These are phyloP conservation scores for Westerdykella sp. DNA, from an alignment of 2,329 filamentous ascomycete genomes.

Conservation along the genomic window DNA sequence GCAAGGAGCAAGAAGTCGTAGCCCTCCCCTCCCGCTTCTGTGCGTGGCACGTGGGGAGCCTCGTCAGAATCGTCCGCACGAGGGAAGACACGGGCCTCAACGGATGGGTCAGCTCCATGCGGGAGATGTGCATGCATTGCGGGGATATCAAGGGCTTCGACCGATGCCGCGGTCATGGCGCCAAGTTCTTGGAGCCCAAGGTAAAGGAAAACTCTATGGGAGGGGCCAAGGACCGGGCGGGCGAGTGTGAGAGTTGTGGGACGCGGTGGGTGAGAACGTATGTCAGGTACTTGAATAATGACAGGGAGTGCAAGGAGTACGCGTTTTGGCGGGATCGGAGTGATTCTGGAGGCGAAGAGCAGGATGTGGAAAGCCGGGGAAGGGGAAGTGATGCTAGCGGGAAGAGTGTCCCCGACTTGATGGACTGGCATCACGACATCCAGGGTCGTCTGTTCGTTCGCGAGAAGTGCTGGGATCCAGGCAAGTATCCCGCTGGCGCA, in stretches of 20 bases:
- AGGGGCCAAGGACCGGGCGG: constrained; percentile 1
- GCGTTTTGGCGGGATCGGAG: constrained; percentile 18
- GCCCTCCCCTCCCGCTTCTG: constrained; percentile 28
- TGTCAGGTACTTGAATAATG: constrained; percentile 27
- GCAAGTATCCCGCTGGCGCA: constrained; percentile 8
- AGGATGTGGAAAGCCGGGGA: neutral
- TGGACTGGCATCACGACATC: no score
- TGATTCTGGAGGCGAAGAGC: no score
- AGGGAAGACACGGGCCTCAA: constrained; percentile 15
- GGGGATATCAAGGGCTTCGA: constrained; percentile 23
- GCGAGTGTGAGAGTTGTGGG: constrained; percentile 28
- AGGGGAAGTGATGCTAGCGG: no score
- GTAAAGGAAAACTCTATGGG: no score
- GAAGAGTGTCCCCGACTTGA: no score
- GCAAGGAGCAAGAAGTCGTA: constrained; percentile 7
- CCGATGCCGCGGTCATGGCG: constrained; percentile 10
- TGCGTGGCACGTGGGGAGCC: constrained; percentile 29
- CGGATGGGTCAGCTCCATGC: constrained; percentile 21
- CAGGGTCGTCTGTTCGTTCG: constrained; percentile 17
- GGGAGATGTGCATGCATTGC: constrained; percentile 33
- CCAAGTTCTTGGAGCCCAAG: no score
- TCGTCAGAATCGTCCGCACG: constrained; percentile 19
- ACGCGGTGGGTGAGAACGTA: constrained; percentile 22
- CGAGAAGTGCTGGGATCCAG: constrained; percentile 14
- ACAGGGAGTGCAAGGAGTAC: constrained; percentile 15